A percentile compares a stretch with the other conserved stretches of the same genome.
phyloP scores from a whole-genome alignment of 1,139 yeast species.

The Pneumocystis carinii region DNA sequence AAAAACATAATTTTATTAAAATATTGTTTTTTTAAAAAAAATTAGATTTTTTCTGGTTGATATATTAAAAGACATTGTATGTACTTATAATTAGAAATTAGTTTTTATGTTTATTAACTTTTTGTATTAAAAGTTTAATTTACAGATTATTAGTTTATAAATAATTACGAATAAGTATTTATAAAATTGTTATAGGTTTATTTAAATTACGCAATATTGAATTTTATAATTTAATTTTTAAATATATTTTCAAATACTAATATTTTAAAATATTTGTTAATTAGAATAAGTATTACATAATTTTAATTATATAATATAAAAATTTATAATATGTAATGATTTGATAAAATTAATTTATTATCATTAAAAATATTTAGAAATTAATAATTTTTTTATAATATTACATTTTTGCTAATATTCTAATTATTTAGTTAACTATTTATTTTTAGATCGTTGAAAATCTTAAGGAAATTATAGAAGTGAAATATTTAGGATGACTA shows the following conservation, averaged over 20 bases:
- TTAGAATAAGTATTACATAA: no score
- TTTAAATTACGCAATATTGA: background rate
- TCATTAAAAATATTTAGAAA: no score
- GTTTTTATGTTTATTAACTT: background rate
- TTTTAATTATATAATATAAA: no score
- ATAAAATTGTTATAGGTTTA: background rate
- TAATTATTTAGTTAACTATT: no score
- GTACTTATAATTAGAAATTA: background rate
- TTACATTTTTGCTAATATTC: no score
- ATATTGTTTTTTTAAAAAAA: background rate
- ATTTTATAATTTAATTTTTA: no score
- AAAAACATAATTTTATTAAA: background rate
- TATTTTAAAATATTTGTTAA: no score
- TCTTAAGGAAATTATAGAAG: background rate
- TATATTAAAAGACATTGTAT: background rate
- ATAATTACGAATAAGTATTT: background rate
- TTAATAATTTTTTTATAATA: no score
- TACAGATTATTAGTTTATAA: background rate
- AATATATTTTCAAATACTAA: no score
- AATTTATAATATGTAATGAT: no score
- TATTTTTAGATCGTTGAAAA: background rate
- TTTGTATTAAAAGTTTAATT: background rate
- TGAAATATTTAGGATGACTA: background rate
- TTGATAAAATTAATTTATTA: no score
- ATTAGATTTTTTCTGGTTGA: background rate